Evolutionary conservation across 331 rosid genomes (phyloP).

Genomic region (Ulmus americana): DNA sequence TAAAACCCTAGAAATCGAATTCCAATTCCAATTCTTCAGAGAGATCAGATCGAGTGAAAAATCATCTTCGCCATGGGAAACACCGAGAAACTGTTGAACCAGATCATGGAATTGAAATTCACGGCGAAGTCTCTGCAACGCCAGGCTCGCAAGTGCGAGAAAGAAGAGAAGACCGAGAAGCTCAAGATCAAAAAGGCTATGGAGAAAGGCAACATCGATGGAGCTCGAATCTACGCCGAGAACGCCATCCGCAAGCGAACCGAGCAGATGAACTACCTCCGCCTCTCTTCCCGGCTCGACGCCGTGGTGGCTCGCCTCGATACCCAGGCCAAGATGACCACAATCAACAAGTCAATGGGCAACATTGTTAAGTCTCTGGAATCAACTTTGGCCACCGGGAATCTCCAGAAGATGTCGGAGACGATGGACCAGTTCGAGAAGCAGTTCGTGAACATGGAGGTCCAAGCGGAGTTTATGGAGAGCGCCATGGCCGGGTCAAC

Average conservation of each 20-base stretch:
- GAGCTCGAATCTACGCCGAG: slow-evolving; percentile 94
- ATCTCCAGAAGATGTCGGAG: slow-evolving; percentile 96
- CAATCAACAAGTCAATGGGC: slow-evolving; percentile 83
- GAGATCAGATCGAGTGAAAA: neutral
- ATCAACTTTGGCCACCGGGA: slow-evolving; percentile 63
- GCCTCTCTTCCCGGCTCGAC: slow-evolving; percentile 78
- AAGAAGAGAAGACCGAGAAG: slow-evolving; percentile 89
- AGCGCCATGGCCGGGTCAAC: slow-evolving; percentile 94
- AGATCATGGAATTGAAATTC: slow-evolving; percentile 93
- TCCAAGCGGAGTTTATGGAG: slow-evolving; percentile 95
- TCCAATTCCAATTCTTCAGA: slow-evolving; percentile 1
- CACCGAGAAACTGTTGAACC: slow-evolving; percentile 88
- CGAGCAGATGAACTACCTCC: slow-evolving; percentile 93
- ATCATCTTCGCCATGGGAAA: slow-evolving; percentile 55
- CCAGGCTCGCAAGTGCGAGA: slow-evolving; percentile 81
- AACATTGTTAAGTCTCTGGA: slow-evolving; percentile 81
- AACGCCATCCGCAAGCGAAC: slow-evolving; percentile 89
- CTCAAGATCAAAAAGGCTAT: slow-evolving; percentile 91
- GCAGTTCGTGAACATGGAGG: slow-evolving; percentile 97
- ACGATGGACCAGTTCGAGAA: slow-evolving; percentile 91
- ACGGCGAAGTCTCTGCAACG: slow-evolving; percentile 87
- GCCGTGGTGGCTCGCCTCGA: slow-evolving; percentile 93
- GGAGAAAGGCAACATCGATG: slow-evolving; percentile 91
- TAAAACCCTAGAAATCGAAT: slow-evolving; percentile 10
- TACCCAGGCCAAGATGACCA: slow-evolving; percentile 90